These are phyloP conservation scores for Sclerotinia subarctica DNA, from an alignment of 2,329 filamentous ascomycete genomes.

Conservation along the genomic window DNA sequence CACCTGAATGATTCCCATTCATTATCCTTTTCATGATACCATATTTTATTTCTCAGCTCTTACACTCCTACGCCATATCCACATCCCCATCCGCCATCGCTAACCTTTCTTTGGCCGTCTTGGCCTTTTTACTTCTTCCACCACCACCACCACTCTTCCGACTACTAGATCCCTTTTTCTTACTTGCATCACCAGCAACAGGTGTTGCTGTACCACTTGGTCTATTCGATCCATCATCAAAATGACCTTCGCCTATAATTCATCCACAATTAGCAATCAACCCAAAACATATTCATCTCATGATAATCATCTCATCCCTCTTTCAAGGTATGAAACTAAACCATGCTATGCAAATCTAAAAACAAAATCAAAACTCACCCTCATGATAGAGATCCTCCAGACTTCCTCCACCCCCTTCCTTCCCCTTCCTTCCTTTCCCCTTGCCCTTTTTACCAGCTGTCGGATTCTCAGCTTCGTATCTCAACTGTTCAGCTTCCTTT, in stretches of 20 bases:
- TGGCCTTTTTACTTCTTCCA: conserved; percentile 58
- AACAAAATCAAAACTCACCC: conserved; percentile 58
- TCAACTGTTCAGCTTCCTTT: conserved; percentile 81
- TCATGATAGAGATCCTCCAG: conserved; percentile 99
- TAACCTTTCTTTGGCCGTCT: conserved; percentile 65
- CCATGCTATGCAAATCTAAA: conserved; percentile 14
- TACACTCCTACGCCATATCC: conserved; percentile 25
- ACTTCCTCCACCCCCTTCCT: conserved; percentile 52
- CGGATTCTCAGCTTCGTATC: conserved; percentile 55
- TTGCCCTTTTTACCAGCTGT: conserved; percentile 61
- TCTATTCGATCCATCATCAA: conserved; percentile 81
- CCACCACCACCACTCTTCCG: conserved; percentile 50
- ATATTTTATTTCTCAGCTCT: background rate
- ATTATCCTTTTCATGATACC: background rate
- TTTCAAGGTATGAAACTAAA: conserved; percentile 17
- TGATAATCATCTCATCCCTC: background rate
- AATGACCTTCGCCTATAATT: conserved; percentile 81
- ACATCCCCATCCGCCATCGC: conserved; percentile 62
- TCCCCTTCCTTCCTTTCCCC: conserved; percentile 50
- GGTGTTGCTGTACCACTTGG: conserved; percentile 84
- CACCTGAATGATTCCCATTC: background rate
- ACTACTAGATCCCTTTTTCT: conserved; percentile 39
- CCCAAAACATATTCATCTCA: background rate
- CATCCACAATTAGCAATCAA: conserved; percentile 20
- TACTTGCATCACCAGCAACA: conserved; percentile 53